A percentile compares a stretch with the other conserved stretches of the same genome.
Conservation (phyloP, 2,329 filamentous ascomycete species). For the Talaromyces sp. region DNA sequence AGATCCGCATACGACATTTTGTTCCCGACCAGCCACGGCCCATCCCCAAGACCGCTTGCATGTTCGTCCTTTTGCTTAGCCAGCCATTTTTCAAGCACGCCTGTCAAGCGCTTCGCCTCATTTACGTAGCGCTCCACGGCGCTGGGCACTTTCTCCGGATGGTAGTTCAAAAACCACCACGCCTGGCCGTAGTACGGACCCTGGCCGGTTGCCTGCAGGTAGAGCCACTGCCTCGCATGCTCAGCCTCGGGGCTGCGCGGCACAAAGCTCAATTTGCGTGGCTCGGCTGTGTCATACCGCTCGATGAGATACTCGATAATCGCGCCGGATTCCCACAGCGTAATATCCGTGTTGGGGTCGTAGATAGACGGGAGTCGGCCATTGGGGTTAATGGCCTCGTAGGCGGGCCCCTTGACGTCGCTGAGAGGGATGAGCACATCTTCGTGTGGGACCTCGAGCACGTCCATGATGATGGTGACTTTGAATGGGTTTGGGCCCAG, state of each 20-base stretch:
- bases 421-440: conserved; percentile 11
- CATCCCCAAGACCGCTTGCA: neutral
- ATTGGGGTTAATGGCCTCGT: conserved; percentile 11
- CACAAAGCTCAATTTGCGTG: conserved; percentile 16
- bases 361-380: conserved; percentile 6
- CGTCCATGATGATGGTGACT: conserved; percentile 20
- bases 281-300: conserved; percentile 6
- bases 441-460: conserved; percentile 20
- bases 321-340: conserved; percentile 9
- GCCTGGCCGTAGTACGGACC: conserved; percentile 10
- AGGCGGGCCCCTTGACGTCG: conserved; percentile 12
- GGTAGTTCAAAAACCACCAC: conserved; percentile 7
- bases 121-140: conserved; percentile 5
- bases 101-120: conserved; percentile 7
- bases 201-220: conserved; percentile 4
- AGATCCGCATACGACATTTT: conserved; percentile 8
- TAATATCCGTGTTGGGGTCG: conserved; percentile 10
- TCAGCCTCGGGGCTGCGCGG: conserved; percentile 8
- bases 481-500: conserved; percentile 14
- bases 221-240: conserved; percentile 4
- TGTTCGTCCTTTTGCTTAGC: conserved; percentile 17
- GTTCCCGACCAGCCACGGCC: conserved; percentile 24
- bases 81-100: conserved; percentile 6
- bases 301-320: conserved; percentile 10
- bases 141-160: conserved; percentile 1